Conservation (phyloP, 2,329 filamentous ascomycete species). For the Didymella pomorum region DNA sequence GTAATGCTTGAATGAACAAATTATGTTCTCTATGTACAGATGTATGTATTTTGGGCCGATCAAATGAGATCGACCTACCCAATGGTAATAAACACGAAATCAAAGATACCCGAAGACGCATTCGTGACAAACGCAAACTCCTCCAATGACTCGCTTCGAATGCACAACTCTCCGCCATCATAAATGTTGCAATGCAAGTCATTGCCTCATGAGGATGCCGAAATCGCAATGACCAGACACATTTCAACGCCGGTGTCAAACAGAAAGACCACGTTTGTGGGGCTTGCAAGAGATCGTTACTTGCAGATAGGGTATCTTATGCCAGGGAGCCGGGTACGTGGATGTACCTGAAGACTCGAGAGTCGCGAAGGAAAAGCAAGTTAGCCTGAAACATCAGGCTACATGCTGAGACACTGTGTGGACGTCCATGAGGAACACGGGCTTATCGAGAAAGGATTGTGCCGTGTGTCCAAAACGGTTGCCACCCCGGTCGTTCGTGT, state of each 20-base stretch:
- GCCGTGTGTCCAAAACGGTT: constrained; percentile 39
- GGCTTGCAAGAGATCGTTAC: constrained; percentile 16
- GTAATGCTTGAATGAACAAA: neutral
- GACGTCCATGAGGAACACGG: constrained; percentile 33
- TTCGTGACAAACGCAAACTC: constrained; percentile 6
- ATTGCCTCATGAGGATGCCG: constrained; percentile 10
- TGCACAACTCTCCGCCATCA: constrained; percentile 12
- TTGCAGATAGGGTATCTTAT: constrained; percentile 20
- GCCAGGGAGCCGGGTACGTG: constrained; percentile 8
- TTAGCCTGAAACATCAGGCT: constrained; percentile 38
- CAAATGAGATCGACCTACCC: constrained; percentile 15
- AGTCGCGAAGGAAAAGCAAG: constrained; percentile 12
- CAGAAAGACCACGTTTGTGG: constrained; percentile 8
- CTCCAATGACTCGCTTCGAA: constrained; percentile 17
- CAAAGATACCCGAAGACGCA: constrained; percentile 14
- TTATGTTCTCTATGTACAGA: constrained; percentile 18
- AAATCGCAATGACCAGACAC: constrained; percentile 1
- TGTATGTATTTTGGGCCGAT: constrained; percentile 12
- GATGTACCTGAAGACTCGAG: constrained; percentile 7
- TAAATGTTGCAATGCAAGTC: constrained; percentile 13
- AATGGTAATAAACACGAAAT: constrained; percentile 13
- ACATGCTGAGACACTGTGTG: constrained; percentile 11
- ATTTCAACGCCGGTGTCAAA: constrained; percentile 9
- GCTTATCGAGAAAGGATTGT: constrained; percentile 30
- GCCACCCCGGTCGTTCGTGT: constrained; percentile 42